Base-by-base conservation (phyloP, 202 grass and related monocot species). In the Schoenoplectus triqueter region DNA sequence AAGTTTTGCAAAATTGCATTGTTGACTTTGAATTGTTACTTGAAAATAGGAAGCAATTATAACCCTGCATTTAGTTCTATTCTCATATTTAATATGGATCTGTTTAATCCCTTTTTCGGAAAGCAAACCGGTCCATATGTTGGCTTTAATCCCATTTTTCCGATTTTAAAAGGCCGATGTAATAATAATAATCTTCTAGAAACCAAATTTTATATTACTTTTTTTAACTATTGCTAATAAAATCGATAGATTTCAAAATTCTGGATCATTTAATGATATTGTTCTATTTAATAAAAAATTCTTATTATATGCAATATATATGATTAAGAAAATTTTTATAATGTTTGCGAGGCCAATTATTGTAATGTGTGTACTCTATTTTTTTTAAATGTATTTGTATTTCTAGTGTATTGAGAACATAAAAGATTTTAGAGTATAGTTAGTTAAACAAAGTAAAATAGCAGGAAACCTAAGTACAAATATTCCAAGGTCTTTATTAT, bases 21-120 rank as follows among this genome's bases (percentile, higher is more conserved):
- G 73, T 78, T 78, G 73, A 78, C 73, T 57, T 78, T 59, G 51
- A 41, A 78, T 57, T 4, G 14, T 46, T 20, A 50, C 15, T 47
- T 72, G 21, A 22, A 66, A 1, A 20, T 31, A 19, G 49, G 10
- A 20, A 10, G 7, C 44, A 73, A 7, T 7, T 9, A 73, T 74
- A 74, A 54, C 71, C 71, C 47, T 74, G 46, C 18, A 74, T 45
- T 74, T 74, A 5, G 19, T 54, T 51, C 19, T 74, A 72, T 52
- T 74, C 45, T 73, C 41, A 73, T 73, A 9, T 72, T 10, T 31
- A 31, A 31, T 31, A 31, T 31, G 31, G 31, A 31, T 31, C 31
- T 31, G 31, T 49, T 49, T 49, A 49, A 49, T 49, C 6, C 47
- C 47, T 49, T 7, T 4, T 49, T 49, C 31, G 31, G 31, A 31